These are phyloP conservation scores for Boechera retrofracta DNA, from an alignment of 345 rosid genomes.

Conservation along the genomic window DNA sequence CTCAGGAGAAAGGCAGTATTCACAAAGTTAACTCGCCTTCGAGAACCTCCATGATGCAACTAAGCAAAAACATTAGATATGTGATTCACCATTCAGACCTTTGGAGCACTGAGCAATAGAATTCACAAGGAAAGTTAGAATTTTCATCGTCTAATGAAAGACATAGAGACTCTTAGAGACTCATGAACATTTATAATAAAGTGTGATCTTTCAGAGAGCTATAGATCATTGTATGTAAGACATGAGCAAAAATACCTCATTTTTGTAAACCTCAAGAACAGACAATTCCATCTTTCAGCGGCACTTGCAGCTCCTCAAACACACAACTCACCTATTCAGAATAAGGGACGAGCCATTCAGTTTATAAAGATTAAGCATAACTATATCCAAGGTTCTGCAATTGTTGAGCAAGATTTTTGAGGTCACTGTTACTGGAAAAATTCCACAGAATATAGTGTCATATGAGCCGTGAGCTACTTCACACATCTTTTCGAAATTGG, in stretches of 20 bases:
- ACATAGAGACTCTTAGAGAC: neutral
- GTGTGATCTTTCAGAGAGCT: neutral
- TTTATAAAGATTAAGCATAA: conserved; percentile 22
- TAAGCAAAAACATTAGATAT: neutral
- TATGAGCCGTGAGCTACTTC: conserved; percentile 62
- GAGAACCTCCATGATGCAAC: conserved; percentile 25
- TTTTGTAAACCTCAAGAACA: conserved; percentile 79
- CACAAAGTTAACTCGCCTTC: conserved; percentile 12
- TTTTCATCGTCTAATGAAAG: conserved; percentile 58
- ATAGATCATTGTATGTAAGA: neutral
- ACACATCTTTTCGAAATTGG: conserved; percentile 56
- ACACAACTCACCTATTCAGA: conserved; percentile 75
- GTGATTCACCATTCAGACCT: conserved; percentile 68
- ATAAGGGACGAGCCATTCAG: conserved; percentile 33
- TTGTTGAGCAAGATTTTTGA: conserved; percentile 69
- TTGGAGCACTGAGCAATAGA: conserved; percentile 83
- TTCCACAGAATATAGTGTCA: conserved; percentile 65
- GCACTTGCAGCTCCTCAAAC: conserved; percentile 89
- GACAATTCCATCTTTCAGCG: conserved; percentile 80
- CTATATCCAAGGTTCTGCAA: conserved; percentile 35
- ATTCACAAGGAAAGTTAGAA: conserved; percentile 79
- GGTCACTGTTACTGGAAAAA: conserved; percentile 69
- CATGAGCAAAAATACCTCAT: conserved; percentile 57
- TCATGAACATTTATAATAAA: neutral
- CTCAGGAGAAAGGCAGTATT: conserved; percentile 44